Evolutionary conservation across 768 basidiomycete genomes (phyloP), one percentile per base, ranked within the genome.

Genomic region (Suillus tomentosus): DNA sequence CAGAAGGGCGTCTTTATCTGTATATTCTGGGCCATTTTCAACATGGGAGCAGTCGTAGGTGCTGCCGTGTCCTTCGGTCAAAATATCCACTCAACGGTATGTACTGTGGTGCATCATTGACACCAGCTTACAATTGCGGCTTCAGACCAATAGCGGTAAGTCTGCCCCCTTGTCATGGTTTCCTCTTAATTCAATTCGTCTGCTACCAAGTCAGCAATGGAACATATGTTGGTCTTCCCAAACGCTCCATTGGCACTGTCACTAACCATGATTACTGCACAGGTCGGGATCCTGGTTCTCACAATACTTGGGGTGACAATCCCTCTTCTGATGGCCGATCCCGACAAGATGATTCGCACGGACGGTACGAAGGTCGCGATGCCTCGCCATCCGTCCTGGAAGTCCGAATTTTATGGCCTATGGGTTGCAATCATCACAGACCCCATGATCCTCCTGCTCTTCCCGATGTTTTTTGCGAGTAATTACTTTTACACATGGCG

Each of bases 401-500:
- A 83, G 69, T 80, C 81, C 24, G 91, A 94, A 74, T 77, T 93
- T 62, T 79, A 81, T 65, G 87, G 87, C 4, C 81, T 94, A n/a
- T 91, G 82, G 78, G 65, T 87, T 50, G 83, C 87, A 0, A 75
- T 94, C 51, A 80, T 77, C 58, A 87, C 84, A 11, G 91, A 94
- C 69, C 89, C 89, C 0, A 79, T 84, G 75, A 86, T 94, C 66
- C 65, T 92, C 19, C 78, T 91, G 5, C 84, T 92, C 36, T 90
- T 93, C 79, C 92, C 92, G 27, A 90, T 92, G 87, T 92, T 92
- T 77, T 85, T 91, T 63, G 85, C 88, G 9, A 88, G 86, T 51
- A 92, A 92, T 73, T 91, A 88, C 87, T 92, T 91, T 77, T 91
- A 91, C 70, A 87, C 90, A 6, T 92, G 89, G 88, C 90, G 89